A percentile compares a stretch with the other conserved stretches of the same genome.
phyloP scores from a whole-genome alignment of 805 yeast species.

The Yarrowia yakushimensis region DNA sequence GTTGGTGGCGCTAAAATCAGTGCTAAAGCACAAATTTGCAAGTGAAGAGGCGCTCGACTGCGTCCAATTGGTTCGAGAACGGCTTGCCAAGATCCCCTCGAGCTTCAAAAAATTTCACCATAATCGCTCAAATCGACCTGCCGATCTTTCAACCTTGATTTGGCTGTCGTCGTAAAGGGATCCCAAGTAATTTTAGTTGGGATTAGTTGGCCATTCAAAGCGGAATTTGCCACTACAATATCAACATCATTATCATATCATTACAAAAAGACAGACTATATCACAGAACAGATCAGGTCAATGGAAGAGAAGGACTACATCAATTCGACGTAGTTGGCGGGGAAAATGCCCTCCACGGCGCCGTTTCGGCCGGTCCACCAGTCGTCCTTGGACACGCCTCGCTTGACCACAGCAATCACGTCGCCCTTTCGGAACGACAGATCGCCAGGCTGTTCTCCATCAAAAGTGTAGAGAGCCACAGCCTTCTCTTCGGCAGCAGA shows the following conservation, averaged over 20 bases:
- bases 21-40: not conserved
- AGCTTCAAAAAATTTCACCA: too few relatives aligned
- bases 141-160: not conserved
- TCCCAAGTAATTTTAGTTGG: too few relatives aligned
- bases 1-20: not conserved
- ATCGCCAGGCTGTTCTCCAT: slow-evolving; percentile 93
- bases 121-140: not conserved
- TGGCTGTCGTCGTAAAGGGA: too few relatives aligned
- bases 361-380: slow-evolving; percentile 98
- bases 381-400: slow-evolving; percentile 84
- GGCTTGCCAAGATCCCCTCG: too few relatives aligned
- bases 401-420: slow-evolving; percentile 78
- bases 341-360: slow-evolving; percentile 87
- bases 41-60: too few relatives aligned
- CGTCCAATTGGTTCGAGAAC: too few relatives aligned
- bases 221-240: not conserved
- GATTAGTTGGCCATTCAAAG: not conserved
- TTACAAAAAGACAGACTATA: slow-evolving; percentile 17
- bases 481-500: slow-evolving; percentile 61
- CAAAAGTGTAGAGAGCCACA: slow-evolving; percentile 81
- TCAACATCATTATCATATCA: slow-evolving; percentile 13
- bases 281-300: not conserved
- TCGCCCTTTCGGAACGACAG: slow-evolving; percentile 93
- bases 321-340: slow-evolving; percentile 92
- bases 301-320: slow-evolving; percentile 39